These are phyloP conservation scores for Polyrhizophydium stewartii DNA, from an alignment of 371 early-diverging fungal species.

Conservation along the genomic window DNA sequence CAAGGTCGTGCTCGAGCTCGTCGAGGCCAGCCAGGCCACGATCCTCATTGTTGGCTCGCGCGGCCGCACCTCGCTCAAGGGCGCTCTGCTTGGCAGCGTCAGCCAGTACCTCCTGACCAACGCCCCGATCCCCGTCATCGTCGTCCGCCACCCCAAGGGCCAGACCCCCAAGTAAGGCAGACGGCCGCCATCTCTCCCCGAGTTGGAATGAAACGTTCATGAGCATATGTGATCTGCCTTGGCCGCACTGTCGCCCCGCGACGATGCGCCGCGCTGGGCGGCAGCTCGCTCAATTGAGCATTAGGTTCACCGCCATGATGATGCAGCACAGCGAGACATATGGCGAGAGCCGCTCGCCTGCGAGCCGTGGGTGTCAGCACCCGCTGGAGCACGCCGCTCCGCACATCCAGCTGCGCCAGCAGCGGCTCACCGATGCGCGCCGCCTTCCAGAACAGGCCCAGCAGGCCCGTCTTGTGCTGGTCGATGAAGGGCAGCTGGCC, in stretches of 20 bases:
- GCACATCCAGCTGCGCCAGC: neutral
- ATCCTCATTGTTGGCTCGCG: slow-evolving; percentile 8
- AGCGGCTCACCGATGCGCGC: slow-evolving; percentile 68
- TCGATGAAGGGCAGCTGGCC: slow-evolving; percentile 69
- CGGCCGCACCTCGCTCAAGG: slow-evolving; percentile 2
- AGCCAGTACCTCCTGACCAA: slow-evolving; percentile 1
- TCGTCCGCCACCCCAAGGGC: slow-evolving; percentile 1
- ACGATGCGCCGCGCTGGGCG: too few relatives aligned
- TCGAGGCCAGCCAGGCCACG: slow-evolving; percentile 1
- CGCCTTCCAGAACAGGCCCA: slow-evolving; percentile 88
- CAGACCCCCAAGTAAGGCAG: too few relatives aligned
- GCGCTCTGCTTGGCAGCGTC: slow-evolving; percentile 5
- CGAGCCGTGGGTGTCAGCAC: too few relatives aligned
- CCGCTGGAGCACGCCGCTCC: too few relatives aligned
- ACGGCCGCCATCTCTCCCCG: too few relatives aligned
- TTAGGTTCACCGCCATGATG: neutral
- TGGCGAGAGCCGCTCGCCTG: neutral
- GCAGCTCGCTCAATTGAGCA: too few relatives aligned
- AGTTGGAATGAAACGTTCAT: too few relatives aligned
- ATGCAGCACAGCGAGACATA: neutral
- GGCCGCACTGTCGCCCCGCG: too few relatives aligned
- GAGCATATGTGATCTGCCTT: too few relatives aligned
- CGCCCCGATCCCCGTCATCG: slow-evolving; percentile 4
- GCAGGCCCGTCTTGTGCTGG: slow-evolving; percentile 59
- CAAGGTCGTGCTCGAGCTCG: neutral